These are phyloP conservation scores for Urochloa ruziziensis DNA, from an alignment of 176 grass and related monocot genomes.

Conservation along the genomic window DNA sequence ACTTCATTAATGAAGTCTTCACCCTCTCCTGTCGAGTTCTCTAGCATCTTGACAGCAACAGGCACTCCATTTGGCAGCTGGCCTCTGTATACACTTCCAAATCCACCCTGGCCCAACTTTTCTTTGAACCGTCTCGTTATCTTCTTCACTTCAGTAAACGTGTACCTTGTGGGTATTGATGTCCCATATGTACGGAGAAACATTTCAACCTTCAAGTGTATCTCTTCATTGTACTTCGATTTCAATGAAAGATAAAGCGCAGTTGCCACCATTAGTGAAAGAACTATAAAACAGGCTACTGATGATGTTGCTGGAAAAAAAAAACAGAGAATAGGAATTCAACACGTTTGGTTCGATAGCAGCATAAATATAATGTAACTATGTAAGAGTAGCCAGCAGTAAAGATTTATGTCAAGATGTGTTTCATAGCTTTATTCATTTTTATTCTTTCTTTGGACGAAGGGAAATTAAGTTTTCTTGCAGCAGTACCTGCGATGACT, in stretches of 20 bases:
- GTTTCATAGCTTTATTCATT: neutral
- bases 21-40: constrained; percentile 43
- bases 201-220: constrained; percentile 54
- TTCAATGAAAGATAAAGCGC: constrained; percentile 20
- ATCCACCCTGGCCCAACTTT: constrained; percentile 52
- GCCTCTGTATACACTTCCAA: constrained; percentile 59
- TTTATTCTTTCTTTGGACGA: neutral
- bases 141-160: constrained; percentile 59
- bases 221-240: constrained; percentile 28
- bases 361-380: neutral
- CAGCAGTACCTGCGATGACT: constrained; percentile 34
- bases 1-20: constrained; percentile 80
- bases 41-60: constrained; percentile 73
- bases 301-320: constrained; percentile 14
- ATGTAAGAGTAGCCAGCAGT: neutral
- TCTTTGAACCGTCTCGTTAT: constrained; percentile 48
- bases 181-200: constrained; percentile 57
- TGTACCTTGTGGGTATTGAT: constrained; percentile 60
- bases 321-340: neutral
- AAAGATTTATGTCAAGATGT: neutral
- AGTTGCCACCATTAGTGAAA: neutral
- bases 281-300: neutral
- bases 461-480: neutral
- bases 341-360: neutral
- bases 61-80: constrained; percentile 53